Base-by-base conservation (phyloP, 208 protist genomes). In the Wallacemonas sp. region DNA sequence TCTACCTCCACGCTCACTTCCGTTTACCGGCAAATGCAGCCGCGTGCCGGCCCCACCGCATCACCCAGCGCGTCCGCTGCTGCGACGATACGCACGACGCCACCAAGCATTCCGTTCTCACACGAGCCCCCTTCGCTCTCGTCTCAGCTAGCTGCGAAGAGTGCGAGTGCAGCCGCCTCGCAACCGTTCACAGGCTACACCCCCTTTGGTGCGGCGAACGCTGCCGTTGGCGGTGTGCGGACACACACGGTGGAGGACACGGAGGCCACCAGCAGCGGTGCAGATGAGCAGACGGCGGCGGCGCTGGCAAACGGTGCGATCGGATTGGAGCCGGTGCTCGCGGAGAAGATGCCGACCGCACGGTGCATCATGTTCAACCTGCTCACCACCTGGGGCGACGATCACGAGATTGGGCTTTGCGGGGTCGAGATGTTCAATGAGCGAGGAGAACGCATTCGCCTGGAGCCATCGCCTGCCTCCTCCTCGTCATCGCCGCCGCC, bases 351-450 rank as follows among this genome's bases (percentile, higher is more conserved):
- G 75, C 86, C 86, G 15, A 44, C 39, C n/a, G 86, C 88, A 3
- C 60, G 84, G 27, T 79, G 61, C 28, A 41, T 97, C 17, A 46
- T 71, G 42, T 21, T 97, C 21, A 94, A 89, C 53, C 62, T 96
- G 30, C 66, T 89, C 19, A 77, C 74, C 28, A 97, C 81, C 26
- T 97, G 94, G 94, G 95, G 94, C 3, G 96, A 97, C 62, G 38
- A 51, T 21, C 42, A 95, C 62, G 97, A 96, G 68, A 65, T 97
- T n/a, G 96, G 96, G 5, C 58, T 98, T 17, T 86, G 77, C 47
- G 93, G 90, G 1, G 74, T 98, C 30, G 94, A 97, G 69, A 31
- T 98, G n/a, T 97, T 93, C 68, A 82, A 97, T 67, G 61, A 71
- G 31, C 53, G 62, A 17, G 92, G 91, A 9, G 62, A 80, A 2